These are phyloP conservation scores for Castanopsis chinensis DNA, from an alignment of 306 rosid genomes.

Conservation along the genomic window DNA sequence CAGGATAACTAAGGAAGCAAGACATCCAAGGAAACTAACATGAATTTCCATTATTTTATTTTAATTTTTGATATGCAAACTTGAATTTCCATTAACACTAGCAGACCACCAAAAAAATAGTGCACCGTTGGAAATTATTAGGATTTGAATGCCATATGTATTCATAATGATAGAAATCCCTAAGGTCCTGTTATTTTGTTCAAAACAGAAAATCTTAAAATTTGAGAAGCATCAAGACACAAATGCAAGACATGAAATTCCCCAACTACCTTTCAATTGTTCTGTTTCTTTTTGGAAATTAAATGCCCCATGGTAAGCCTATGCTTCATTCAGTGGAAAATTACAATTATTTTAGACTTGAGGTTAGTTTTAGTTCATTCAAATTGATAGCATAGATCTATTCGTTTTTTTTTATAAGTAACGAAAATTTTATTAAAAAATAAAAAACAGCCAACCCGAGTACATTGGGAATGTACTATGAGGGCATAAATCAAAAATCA, in stretches of 20 bases:
- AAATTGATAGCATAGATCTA: neutral
- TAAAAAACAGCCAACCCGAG: too few species aligned
- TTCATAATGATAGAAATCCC: neutral
- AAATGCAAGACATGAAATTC: neutral
- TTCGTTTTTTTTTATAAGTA: too few species aligned
- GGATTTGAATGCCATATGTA: neutral
- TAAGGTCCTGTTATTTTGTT: neutral
- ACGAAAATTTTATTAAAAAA: too few species aligned
- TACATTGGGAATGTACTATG: too few species aligned
- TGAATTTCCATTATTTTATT: too few species aligned
- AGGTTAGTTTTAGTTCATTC: neutral
- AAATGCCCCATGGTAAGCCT: neutral
- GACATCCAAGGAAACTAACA: neutral
- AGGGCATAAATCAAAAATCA: too few species aligned
- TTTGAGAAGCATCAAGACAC: neutral
- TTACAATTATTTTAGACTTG: neutral
- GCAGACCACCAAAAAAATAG: neutral
- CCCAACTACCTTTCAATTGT: neutral
- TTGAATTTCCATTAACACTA: neutral
- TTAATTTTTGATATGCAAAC: neutral
- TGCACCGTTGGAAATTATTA: neutral
- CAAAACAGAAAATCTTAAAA: neutral
- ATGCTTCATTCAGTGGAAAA: neutral
- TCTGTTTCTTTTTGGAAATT: neutral
- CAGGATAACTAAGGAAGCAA: constrained; percentile 8